These are phyloP conservation scores for Botrytis fabae DNA, from an alignment of 2,329 filamentous ascomycete genomes.

Conservation along the genomic window DNA sequence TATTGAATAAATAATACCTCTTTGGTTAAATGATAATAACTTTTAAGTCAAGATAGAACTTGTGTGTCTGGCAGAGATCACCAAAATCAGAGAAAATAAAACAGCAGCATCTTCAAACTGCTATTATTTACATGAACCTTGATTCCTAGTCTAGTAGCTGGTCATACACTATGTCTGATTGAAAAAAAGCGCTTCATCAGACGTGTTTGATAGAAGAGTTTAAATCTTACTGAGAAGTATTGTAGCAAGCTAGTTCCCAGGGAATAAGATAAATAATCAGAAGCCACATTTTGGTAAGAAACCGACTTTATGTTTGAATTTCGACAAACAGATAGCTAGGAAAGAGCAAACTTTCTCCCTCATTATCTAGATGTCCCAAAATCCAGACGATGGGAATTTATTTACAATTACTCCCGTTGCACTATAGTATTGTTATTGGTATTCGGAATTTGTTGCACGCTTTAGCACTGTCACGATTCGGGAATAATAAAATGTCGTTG, in stretches of 20 bases:
- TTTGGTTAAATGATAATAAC: neutral
- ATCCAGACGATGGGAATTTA: neutral
- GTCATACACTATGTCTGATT: neutral
- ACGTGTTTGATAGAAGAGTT: neutral
- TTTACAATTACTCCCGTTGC: neutral
- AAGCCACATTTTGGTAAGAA: neutral
- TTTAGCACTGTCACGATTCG: neutral
- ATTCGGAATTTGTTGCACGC: neutral
- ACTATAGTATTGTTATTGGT: neutral
- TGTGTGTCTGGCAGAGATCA: neutral
- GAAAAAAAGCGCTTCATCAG: no score
- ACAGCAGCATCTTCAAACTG: neutral
- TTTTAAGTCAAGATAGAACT: neutral
- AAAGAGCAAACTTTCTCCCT: neutral
- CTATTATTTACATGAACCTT: neutral
- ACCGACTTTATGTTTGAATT: neutral
- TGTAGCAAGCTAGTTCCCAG: neutral
- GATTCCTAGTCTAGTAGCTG: accelerated
- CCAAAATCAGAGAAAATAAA: neutral
- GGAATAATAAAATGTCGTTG: neutral
- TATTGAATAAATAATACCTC: neutral
- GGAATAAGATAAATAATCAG: neutral
- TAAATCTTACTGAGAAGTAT: neutral
- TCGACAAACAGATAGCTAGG: neutral
- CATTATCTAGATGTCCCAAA: neutral